Evolutionary conservation across 78 protist genomes (phyloP).

Genomic region (Dictyostelium citrinum): DNA sequence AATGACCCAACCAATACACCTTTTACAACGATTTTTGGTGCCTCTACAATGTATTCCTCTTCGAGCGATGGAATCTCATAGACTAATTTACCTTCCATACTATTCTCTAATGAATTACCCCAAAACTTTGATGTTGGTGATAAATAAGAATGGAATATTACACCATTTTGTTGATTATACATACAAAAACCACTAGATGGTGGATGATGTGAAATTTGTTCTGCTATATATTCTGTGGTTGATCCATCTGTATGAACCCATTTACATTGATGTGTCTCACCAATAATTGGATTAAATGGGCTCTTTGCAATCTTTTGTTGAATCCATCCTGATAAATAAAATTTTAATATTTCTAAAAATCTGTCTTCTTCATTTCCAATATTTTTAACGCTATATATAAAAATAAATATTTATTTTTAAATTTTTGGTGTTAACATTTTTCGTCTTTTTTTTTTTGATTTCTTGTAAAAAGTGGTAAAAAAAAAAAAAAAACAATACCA

Average conservation of each 20-base stretch:
- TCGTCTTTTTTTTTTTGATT: neutral
- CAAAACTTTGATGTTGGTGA: slow-evolving; percentile 60
- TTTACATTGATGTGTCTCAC: slow-evolving; percentile 27
- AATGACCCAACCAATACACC: slow-evolving; percentile 65
- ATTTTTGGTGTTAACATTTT: neutral
- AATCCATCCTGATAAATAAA: slow-evolving; percentile 58
- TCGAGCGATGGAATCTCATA: neutral
- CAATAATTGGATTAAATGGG: slow-evolving; percentile 69
- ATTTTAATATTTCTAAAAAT: slow-evolving; percentile 56
- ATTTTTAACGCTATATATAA: slow-evolving; percentile 8
- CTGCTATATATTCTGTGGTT: slow-evolving; percentile 44
- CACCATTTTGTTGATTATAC: slow-evolving; percentile 4
- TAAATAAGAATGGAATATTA: slow-evolving; percentile 29
- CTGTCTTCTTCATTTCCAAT: slow-evolving; percentile 24
- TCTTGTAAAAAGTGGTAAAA: neutral
- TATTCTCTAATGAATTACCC: slow-evolving; percentile 54
- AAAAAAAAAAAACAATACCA: neutral
- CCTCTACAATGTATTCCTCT: slow-evolving; percentile 43
- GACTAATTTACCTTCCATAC: slow-evolving; percentile 52
- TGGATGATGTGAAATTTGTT: slow-evolving; percentile 72
- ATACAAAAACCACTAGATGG: slow-evolving; percentile 41
- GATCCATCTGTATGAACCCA: slow-evolving; percentile 49
- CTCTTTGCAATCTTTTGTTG: slow-evolving; percentile 7
- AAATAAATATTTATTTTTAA: neutral
- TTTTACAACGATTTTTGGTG: slow-evolving; percentile 65